phyloP scores from a whole-genome alignment of 2,329 filamentous ascomycete species.

The Calonectria pauciramosa region DNA sequence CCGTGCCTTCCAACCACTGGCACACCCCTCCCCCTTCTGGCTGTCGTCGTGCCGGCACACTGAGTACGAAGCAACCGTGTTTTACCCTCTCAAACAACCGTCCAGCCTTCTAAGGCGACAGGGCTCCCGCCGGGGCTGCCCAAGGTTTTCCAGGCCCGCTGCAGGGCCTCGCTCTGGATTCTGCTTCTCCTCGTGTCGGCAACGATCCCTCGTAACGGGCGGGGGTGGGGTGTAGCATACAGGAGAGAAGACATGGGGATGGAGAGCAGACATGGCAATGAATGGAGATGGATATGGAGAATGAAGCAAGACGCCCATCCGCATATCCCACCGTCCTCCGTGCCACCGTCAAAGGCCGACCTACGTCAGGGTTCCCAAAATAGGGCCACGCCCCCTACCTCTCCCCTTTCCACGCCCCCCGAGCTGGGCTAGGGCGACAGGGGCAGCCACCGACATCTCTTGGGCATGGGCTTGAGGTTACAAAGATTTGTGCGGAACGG shows the following conservation, averaged over 20 bases:
- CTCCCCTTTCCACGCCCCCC: neutral
- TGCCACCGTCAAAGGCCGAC: slow-evolving; percentile 13
- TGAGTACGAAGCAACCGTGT: slow-evolving; percentile 4
- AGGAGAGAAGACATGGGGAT: neutral
- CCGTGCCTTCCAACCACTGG: neutral
- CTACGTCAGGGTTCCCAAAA: slow-evolving; percentile 8
- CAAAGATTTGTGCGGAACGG: slow-evolving; percentile 14
- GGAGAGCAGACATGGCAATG: neutral
- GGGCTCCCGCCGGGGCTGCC: slow-evolving; percentile 10
- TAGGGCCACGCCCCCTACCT: neutral
- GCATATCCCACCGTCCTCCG: neutral
- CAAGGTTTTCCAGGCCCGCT: slow-evolving; percentile 13
- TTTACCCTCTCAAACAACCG: neutral
- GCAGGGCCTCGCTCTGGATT: slow-evolving; percentile 19
- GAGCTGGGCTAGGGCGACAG: slow-evolving; percentile 3
- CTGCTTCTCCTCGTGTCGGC: neutral
- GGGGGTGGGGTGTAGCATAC: neutral
- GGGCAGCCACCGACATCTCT: slow-evolving; percentile 9
- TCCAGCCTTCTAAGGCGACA: slow-evolving; percentile 26
- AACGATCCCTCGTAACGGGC: neutral
- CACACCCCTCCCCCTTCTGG: neutral
- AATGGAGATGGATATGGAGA: slow-evolving; percentile 6
- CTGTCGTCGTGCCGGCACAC: neutral
- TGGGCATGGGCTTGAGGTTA: neutral
- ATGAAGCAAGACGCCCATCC: slow-evolving; percentile 5